phyloP scores from a whole-genome alignment of 441 rosid genomes.

The Melastoma candidum region DNA sequence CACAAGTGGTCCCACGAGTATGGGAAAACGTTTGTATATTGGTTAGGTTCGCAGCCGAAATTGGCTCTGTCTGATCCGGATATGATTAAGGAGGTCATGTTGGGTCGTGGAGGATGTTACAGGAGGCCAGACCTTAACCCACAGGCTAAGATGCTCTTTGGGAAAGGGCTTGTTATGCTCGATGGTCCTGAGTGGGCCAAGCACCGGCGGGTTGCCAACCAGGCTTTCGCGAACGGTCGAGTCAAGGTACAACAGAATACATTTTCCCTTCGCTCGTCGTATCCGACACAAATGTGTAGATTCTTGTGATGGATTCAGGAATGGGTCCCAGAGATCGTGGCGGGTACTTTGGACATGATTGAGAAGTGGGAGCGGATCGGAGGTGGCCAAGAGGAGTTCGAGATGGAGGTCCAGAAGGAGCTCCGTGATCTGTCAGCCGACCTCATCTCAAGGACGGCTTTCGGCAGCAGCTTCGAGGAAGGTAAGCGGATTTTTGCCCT shows the following conservation, averaged over 20 bases:
- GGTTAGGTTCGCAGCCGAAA: constrained; percentile 55
- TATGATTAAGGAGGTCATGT: constrained; percentile 37
- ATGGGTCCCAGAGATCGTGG: constrained; percentile 63
- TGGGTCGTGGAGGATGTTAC: constrained; percentile 26
- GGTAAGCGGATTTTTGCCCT: constrained; percentile 56
- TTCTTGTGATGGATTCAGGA: constrained; percentile 22
- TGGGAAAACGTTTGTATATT: constrained; percentile 49
- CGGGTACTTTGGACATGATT: constrained; percentile 33
- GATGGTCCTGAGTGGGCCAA: constrained; percentile 55
- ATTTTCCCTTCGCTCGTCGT: background rate
- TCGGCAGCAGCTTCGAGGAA: constrained; percentile 27
- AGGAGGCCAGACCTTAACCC: constrained; percentile 34
- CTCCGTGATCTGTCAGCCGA: constrained; percentile 60
- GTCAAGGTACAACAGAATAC: constrained; percentile 35
- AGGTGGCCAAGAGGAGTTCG: constrained; percentile 46
- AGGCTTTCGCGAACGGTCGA: constrained; percentile 49
- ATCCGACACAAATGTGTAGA: too few species aligned
- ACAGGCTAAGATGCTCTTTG: constrained; percentile 41
- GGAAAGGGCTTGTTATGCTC: constrained; percentile 58
- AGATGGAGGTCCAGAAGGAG: constrained; percentile 49
- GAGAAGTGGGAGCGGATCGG: constrained; percentile 58
- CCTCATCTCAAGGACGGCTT: constrained; percentile 49
- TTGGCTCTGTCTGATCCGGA: constrained; percentile 45
- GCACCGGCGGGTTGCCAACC: constrained; percentile 50
- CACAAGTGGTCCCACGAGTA: constrained; percentile 36